Evolutionary conservation across 495 filamentous ascomycete species (phyloP), one percentile per base, ranked within the genome.

Genomic region (Astrothelium subdiscretum): DNA sequence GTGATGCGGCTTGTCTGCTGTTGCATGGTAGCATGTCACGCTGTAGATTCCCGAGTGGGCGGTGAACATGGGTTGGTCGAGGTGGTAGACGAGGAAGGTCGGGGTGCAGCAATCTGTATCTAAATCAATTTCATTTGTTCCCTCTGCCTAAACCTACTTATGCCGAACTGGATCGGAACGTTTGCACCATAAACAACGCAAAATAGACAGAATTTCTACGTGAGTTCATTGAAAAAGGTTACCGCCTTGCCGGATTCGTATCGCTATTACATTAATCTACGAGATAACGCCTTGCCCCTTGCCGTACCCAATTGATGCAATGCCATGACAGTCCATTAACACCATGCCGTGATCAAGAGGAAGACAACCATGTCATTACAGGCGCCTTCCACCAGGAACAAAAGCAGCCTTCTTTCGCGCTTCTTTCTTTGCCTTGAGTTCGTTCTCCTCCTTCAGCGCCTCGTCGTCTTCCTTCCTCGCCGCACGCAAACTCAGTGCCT

Each of bases 381-480:
- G 6, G 20, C 48, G 12, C 15, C 24, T 54, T 15, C 48, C 48
- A 26, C 6, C 24, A 5, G 35, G 8, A 15, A 20, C 48, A 3
- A 29, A 8, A 5, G 48, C 48, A 3, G 48, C 48, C 20, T 31
- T 74, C 76, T 77, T 83, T 32, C 81, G 75, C 60, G 81, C 82
- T 68, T 78, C 61, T 69, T 88, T 87, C 67, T 79, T 76, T 44
- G 74, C 70, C 72, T 82, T 84, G 15, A 79, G 77, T 61, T 74
- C 73, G 61, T 75, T 74, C 71, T 87, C 85, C 66, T 75, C 67
- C 20, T 67, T 73, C 66, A 78, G 68, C 44, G 84, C 83, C 70
- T 81, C 76, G 63, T 82, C 81, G 63, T 88, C 85, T 66, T 87
- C 85, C 66, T 75, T 76, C 52, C 75, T 76, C 5, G 84, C 85